A percentile compares a stretch with the other conserved stretches of the same genome.
phyloP scores from a whole-genome alignment of 441 rosid genomes.

The Adansonia gregorii region DNA sequence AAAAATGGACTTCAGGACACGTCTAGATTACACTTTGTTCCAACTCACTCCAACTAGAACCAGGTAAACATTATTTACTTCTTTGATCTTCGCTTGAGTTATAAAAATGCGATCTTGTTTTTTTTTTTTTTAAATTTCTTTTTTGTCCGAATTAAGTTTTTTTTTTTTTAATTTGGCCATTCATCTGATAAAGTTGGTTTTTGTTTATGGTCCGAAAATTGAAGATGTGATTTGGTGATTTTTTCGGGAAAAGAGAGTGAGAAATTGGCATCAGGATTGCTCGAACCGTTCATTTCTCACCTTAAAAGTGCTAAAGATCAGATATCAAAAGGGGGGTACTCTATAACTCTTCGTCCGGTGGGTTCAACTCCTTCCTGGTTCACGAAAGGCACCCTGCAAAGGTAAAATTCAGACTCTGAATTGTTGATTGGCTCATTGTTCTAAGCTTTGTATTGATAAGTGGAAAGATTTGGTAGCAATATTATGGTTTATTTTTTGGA shows the following conservation, averaged over 20 bases:
- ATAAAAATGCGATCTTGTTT: neutral
- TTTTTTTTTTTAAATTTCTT: constrained; percentile 15
- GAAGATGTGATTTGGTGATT: constrained; percentile 89
- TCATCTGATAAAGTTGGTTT: constrained; percentile 21
- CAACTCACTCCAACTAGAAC: constrained; percentile 98
- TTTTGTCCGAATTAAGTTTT: neutral
- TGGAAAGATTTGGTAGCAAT: neutral
- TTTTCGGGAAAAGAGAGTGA: constrained; percentile 66
- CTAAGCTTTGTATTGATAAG: neutral
- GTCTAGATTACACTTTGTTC: constrained; percentile 82
- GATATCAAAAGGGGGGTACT: constrained; percentile 86
- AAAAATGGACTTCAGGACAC: constrained; percentile 76
- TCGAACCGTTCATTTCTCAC: constrained; percentile 82
- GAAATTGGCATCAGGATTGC: constrained; percentile 83
- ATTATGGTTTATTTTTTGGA: neutral
- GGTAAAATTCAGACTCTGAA: constrained; percentile 42
- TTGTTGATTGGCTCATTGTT: neutral
- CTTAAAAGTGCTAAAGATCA: constrained; percentile 78
- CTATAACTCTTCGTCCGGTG: constrained; percentile 66
- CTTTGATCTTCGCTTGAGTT: neutral
- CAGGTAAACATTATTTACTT: constrained; percentile 49
- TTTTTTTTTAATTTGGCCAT: neutral
- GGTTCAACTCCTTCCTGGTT: constrained; percentile 64
- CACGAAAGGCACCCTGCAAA: constrained; percentile 83
- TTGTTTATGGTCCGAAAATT: constrained; percentile 1